These are phyloP conservation scores for Cryptosporidium ryanae DNA, from an alignment of 169 alveolate species.

Conservation along the genomic window DNA sequence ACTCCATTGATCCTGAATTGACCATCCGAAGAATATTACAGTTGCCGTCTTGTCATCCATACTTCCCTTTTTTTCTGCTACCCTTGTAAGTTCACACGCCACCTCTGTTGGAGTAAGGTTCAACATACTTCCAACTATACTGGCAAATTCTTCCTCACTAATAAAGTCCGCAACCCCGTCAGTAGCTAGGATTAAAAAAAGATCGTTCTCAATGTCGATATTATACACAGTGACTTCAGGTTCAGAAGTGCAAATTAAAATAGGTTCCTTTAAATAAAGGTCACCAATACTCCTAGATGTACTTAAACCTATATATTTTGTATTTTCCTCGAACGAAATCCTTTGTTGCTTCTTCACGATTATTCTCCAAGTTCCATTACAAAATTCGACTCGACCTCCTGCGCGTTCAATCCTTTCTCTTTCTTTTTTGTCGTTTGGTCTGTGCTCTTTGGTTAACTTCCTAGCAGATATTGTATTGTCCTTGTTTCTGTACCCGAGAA, in stretches of 20 bases:
- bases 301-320: conserved; percentile 34
- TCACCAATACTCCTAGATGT: conserved; percentile 72
- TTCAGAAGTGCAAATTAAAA: conserved; percentile 37
- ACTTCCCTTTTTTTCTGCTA: conserved; percentile 62
- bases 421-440: conserved; percentile 22
- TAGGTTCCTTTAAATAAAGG: conserved; percentile 51
- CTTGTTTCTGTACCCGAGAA: conserved; percentile 48
- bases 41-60: conserved; percentile 70
- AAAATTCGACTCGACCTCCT: conserved; percentile 59
- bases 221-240: conserved; percentile 49
- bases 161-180: conserved; percentile 63
- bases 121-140: conserved; percentile 18
- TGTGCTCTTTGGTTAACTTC: conserved; percentile 30
- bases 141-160: conserved; percentile 46
- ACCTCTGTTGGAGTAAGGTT: conserved; percentile 34
- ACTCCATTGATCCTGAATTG: conserved; percentile 31
- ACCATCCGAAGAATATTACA: conserved; percentile 60
- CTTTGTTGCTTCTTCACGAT: conserved; percentile 45
- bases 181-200: conserved; percentile 53
- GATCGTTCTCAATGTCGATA: conserved; percentile 50
- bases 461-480: conserved; percentile 19
- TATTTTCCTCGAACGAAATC: conserved; percentile 18
- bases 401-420: conserved; percentile 59
- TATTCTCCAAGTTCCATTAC: conserved; percentile 65
- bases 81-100: conserved; percentile 30